These are phyloP conservation scores for Tolypocladium guangdongense DNA, from an alignment of 2,329 filamentous ascomycete genomes.

Conservation along the genomic window DNA sequence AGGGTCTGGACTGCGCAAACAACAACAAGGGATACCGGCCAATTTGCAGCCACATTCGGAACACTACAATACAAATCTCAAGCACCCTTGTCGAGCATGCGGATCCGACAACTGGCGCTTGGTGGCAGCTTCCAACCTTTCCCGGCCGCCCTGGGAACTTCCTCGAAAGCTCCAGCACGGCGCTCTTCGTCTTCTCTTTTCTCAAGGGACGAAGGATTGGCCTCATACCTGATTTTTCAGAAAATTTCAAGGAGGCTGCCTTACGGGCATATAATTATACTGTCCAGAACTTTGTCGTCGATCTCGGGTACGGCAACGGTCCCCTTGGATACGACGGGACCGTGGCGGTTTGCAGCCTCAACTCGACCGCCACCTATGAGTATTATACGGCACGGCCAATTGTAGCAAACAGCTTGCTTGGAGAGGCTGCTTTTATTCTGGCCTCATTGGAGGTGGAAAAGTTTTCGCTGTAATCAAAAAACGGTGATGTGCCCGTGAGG, in stretches of 20 bases:
- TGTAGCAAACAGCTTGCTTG: slow-evolving; percentile 24
- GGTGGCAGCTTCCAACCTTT: slow-evolving; percentile 43
- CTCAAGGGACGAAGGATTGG: slow-evolving; percentile 8
- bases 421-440: slow-evolving; percentile 24
- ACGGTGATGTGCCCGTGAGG: too few relatives aligned
- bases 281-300: slow-evolving; percentile 31
- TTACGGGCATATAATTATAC: slow-evolving; percentile 22
- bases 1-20: slow-evolving; percentile 23
- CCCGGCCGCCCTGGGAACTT: slow-evolving; percentile 44
- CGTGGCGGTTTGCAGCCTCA: slow-evolving; percentile 28
- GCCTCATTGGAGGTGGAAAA: slow-evolving; percentile 25
- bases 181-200: slow-evolving; percentile 41
- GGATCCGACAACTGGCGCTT: slow-evolving; percentile 34
- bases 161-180: slow-evolving; percentile 47
- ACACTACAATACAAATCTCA: not conserved
- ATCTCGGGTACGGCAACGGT: slow-evolving; percentile 18
- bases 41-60: slow-evolving; percentile 10
- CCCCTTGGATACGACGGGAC: slow-evolving; percentile 30
- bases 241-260: slow-evolving; percentile 10
- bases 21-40: not conserved
- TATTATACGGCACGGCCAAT: slow-evolving; percentile 26
- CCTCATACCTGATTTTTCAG: not conserved
- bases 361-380: slow-evolving; percentile 28
- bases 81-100: slow-evolving; percentile 22
- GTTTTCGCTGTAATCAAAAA: not conserved